These are phyloP conservation scores for Boehmeria nivea DNA, from an alignment of 306 rosid species.

Conservation along the genomic window DNA sequence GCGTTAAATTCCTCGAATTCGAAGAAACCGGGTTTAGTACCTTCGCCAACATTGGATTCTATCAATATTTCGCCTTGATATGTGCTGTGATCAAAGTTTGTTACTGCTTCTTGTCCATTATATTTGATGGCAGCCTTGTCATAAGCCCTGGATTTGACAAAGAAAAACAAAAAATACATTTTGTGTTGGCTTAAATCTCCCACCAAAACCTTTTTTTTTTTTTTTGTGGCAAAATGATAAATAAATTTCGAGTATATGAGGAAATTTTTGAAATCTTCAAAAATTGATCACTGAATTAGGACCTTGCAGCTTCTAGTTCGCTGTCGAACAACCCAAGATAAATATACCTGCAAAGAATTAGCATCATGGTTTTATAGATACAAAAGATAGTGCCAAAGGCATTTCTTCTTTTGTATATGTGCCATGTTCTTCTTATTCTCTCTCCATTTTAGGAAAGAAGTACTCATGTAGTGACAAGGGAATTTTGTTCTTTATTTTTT, in stretches of 20 bases:
- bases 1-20: not conserved
- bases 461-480: no score
- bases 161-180: no score
- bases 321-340: conserved; percentile 21
- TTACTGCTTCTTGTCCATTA: conserved; percentile 14
- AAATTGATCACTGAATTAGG: conserved; percentile 3
- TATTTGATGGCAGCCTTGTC: conserved; percentile 20
- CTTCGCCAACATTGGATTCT: conserved; percentile 15
- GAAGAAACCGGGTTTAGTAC: conserved; percentile 1
- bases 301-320: conserved; percentile 21
- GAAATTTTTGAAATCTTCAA: not conserved
- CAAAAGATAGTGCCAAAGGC: not conserved
- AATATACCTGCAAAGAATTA: conserved; percentile 17
- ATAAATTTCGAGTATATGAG: no score
- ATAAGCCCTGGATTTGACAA: conserved; percentile 18
- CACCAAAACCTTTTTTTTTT: not conserved
- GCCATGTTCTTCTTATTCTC: no score
- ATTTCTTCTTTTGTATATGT: conserved; percentile 3
- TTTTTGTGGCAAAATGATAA: not conserved
- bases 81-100: conserved; percentile 15
- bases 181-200: not conserved
- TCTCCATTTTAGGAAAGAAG: not conserved
- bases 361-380: conserved; percentile 13
- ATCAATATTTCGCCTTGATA: conserved; percentile 22
- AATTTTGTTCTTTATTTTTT: no score